Base-by-base conservation (phyloP, 495 filamentous ascomycete species). In the Paragyromitra xinjiangensis region DNA sequence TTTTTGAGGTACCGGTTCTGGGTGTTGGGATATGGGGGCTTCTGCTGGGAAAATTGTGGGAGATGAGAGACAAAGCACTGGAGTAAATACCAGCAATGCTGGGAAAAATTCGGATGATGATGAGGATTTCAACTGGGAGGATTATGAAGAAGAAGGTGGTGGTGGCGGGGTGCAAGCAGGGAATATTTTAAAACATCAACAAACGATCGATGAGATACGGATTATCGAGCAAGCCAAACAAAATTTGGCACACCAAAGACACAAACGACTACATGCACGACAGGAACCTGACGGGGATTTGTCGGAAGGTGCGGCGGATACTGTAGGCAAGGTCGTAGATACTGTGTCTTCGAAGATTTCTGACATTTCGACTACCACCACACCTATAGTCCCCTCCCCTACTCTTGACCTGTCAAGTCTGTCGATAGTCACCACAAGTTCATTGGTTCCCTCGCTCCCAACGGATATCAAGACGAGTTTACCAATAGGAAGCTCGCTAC, bases 91-190 rank as follows among this genome's bases (percentile, higher is more conserved):
- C 11, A 64, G 48, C 44, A 81, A 74, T 3, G 39, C 69, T 61
- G 80, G 70, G 58, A 81, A 75, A 44, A 63, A 56, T 70, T 64
- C 70, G 6, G 80, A 81, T 50, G 80, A 81, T 24, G 80, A 81
- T 65, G 80, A 81, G 53, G 79, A 81, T 63, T 75, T 78, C 64
- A 62, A 62, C 34, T 68, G 62, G 70, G 44, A 64, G 64, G 58
- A 71, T 66, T 66, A 68, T 73, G 79, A 42, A 22, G 58, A 66
- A 16, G 50, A 64, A 12, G 62, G 79, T 48, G 77, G 79, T 55
- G 72, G 79, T 48, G 77, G 79, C 48, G 73, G 71, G 51, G 64
- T 51, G 44, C 61, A 59, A 51, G 66, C 63, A 70, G 64, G 42
- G 26, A 39, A 66, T 62, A 39, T 66, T 63, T 48, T 42, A 40